Evolutionary conservation across 306 rosid genomes (phyloP), one percentile per base, ranked within the genome.

Genomic region (Ormosia semicastrata): DNA sequence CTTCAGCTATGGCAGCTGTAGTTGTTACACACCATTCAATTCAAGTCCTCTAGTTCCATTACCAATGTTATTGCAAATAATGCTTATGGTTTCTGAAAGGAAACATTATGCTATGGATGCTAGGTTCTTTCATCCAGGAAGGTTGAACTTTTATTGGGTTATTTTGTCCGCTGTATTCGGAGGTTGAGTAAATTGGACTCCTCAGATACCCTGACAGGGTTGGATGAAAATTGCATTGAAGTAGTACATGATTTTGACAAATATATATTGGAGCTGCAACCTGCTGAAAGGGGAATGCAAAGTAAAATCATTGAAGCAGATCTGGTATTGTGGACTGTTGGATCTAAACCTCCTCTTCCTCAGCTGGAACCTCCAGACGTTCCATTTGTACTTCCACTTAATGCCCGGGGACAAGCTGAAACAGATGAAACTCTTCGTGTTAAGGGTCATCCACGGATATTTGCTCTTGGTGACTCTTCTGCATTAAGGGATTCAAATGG

Each of bases 351-450:
- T 75, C 90, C 90, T 84, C 98, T 95, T 86, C 89, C 92, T 76
- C 80, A 84, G 71, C 84, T 91, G 75, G 93, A 88, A 80, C 87
- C 93, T 47, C 50, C 84, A 46, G 90, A 88, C 76, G 81, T 56
- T 72, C 85, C 94, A 29, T 67, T 47, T 77, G 89, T 84, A 39
- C 91, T 95, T 90, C 99, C 98, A 73, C 88, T 93, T 47, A 95
- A 95, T 87, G 89, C 89, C 24, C 88, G 93, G 47, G 99, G 99
- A 58, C 99, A 95, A 80, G 93, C 90, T 6, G 98, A 95, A 88
- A 95, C 94, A 58, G 98, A 95, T 80, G 99, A 95, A 86, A 95
- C 97, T 62, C 99, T 95, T 79, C 99, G 99, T 83, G 98, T 95
- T 11, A 95, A 92, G 83, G 99, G 99, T 67, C 98, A 95, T 57